Base-by-base conservation (phyloP, 139 green algal genomes). In the Tetradesmus lagerheimii region DNA sequence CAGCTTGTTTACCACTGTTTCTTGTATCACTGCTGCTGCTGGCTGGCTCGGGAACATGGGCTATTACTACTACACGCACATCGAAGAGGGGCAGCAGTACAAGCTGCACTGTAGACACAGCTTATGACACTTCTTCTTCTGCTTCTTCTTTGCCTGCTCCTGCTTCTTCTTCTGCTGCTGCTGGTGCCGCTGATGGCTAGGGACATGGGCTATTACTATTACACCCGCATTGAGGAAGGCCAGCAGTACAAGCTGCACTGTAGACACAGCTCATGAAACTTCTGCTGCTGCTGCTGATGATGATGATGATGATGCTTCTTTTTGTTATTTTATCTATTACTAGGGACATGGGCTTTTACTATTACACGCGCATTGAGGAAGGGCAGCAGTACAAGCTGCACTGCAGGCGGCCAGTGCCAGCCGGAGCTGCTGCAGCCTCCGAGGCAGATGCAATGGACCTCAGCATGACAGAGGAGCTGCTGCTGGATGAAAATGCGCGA, bases 181-280 rank as follows among this genome's bases (percentile, higher is more conserved):
- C 47, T 53, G 0, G 34, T 47, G 11, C 29, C 31, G 53, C 39
- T 85, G 37, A 20, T 71, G 57, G 20, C 4, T 87, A 97, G 96
- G 86, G 90, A 96, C 82, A 80, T 89, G 2, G 83, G 79, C 4
- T 98, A 94, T 78, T 97, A 91, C 83, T 99, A 98, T 90, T 98
- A 99, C 93, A 95, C 90, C 0, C 89, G 95, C 9, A 98, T 96
- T 18, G 16, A 89, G 39, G 84, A 89, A 67, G 84, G 84, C 38
- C 84, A 89, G 84, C 84, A 95, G 92, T 98, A n/a, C n/a, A n/a
- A n/a, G n/a, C n/a, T n/a, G n/a, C n/a, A n/a, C n/a, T n/a, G n/a
- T n/a, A n/a, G n/a, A n/a, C n/a, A n/a, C n/a, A n/a, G n/a, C n/a
- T n/a, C n/a, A n/a, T n/a, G n/a, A n/a, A n/a, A n/a, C n/a, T n/a